Percentiles rank a stretch among this genome's conserved stretches.
Conservation (phyloP, 1,284 basidiomycete genomes). For the Irpex sp. region DNA sequence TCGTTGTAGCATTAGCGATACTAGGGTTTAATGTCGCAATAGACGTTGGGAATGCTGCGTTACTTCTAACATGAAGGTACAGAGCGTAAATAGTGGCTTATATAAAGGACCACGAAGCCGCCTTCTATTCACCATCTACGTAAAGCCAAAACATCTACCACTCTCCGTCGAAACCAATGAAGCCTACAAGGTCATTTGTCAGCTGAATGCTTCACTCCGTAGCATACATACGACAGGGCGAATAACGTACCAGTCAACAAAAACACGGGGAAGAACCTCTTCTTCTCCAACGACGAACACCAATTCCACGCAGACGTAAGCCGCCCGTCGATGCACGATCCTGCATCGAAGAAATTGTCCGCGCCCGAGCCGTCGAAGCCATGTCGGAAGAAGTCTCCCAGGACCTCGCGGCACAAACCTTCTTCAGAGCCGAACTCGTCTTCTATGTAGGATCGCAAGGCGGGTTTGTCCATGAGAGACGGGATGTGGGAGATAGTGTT, state of each 20-base stretch:
- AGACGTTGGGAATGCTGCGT: not conserved
- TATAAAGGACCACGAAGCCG: not conserved
- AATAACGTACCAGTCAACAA: conserved; percentile 57
- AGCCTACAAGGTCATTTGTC: conserved; percentile 39
- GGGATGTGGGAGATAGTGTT: conserved; percentile 71
- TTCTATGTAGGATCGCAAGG: conserved; percentile 69
- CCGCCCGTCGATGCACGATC: conserved; percentile 53
- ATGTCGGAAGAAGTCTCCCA: conserved; percentile 78
- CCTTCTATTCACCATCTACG: not conserved
- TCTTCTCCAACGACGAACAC: conserved; percentile 78
- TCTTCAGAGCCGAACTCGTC: conserved; percentile 73
- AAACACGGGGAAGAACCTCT: conserved; percentile 74
- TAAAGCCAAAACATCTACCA: conserved; percentile 41
- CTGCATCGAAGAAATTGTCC: conserved; percentile 73
- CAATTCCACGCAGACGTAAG: conserved; percentile 84
- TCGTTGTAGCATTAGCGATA: not conserved
- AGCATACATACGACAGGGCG: not conserved
- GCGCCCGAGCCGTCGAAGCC: conserved; percentile 80
- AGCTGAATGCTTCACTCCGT: not conserved
- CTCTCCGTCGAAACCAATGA: conserved; percentile 78
- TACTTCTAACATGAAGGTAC: not conserved
- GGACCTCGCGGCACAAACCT: conserved; percentile 58
- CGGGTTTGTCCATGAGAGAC: conserved; percentile 54
- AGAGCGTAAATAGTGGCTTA: not conserved
- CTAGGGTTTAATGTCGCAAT: not conserved